phyloP scores from a whole-genome alignment of 306 rosid species.

The Pyrus bretschneideri region DNA sequence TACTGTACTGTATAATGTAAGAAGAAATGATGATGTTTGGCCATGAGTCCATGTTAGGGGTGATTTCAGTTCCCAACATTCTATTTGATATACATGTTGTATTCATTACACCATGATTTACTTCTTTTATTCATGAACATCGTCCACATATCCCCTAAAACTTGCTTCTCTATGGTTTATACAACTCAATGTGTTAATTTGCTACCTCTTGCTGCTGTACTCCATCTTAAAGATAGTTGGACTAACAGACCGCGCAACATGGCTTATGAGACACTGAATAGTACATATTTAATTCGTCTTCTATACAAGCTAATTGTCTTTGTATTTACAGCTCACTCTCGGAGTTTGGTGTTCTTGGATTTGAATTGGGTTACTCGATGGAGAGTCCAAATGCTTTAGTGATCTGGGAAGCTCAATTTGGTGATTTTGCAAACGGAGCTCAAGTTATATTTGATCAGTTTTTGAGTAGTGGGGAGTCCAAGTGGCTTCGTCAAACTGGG shows the following conservation, averaged over 20 bases:
- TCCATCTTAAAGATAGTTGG: background rate
- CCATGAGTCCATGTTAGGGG: background rate
- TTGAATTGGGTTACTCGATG: conserved; percentile 97
- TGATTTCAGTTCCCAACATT: background rate
- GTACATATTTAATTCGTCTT: conserved; percentile 5
- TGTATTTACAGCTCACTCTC: conserved; percentile 72
- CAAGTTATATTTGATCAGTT: conserved; percentile 94
- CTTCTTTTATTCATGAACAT: background rate
- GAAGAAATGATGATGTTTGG: background rate
- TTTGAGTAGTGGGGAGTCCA: conserved; percentile 87
- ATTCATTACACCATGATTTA: background rate
- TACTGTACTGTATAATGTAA: background rate
- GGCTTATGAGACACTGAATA: background rate
- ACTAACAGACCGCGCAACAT: background rate
- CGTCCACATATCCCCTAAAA: background rate
- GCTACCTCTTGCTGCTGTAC: too few relatives aligned
- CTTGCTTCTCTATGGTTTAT: background rate
- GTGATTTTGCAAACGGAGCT: conserved; percentile 97
- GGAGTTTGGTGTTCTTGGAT: conserved; percentile 95
- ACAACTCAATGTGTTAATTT: too few relatives aligned
- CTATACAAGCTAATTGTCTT: conserved; percentile 12
- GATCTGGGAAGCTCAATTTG: conserved; percentile 99
- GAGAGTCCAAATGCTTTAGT: conserved; percentile 92
- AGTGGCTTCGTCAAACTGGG: conserved; percentile 98
- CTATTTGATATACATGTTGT: background rate